Base-by-base conservation (phyloP, 208 protist species). In the Leishmania amazonensis region DNA sequence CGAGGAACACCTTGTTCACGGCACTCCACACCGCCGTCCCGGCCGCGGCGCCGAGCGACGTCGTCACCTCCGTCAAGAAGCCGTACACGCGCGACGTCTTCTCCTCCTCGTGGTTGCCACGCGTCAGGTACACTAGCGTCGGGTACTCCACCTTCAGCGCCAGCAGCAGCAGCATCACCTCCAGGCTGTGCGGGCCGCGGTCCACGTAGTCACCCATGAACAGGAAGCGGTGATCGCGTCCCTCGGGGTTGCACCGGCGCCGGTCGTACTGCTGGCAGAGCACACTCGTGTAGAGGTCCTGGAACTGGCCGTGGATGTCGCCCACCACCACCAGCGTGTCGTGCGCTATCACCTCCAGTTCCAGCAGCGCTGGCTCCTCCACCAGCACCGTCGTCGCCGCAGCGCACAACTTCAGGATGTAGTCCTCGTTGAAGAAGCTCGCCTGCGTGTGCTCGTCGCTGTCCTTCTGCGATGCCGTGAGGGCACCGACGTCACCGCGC, bases 161-260 rank as follows among this genome's bases (percentile, higher is more conserved):
- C 35, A 96, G 80, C 53, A 96, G 98, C 91, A 91, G 88, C 81
- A 91, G 81, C 71, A 88, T 85, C 60, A 89, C 83, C 83, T 91
- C 86, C 47, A 89, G 72, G 78, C 88, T 91, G 75, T 89, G 75
- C 53, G 88, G 86, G 62, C 88, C 88, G 60, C 88, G 85, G 83
- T 99, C 99, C n/a, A 99, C 99, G 86, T 99, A 99, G 86, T 99
- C 99, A 28, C 99, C 99, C 28, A 99, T 91, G 91, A 99, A 99
- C 40, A 99, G 91, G 77, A 95, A 95, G 74, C 76, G 86, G 49
- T 86, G 47, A 75, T 84, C 76, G 42, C 78, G 67, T 7, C 81
- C 79, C n/a, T 79, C 67, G 1, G 73, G 71, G 79, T 83, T 83
- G 77, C 62, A 84, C 28, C 67, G 87, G 74, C 49, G 93, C 74